Base-by-base conservation (phyloP, 2,329 filamentous ascomycete species). In the Talaromyces sp. region DNA sequence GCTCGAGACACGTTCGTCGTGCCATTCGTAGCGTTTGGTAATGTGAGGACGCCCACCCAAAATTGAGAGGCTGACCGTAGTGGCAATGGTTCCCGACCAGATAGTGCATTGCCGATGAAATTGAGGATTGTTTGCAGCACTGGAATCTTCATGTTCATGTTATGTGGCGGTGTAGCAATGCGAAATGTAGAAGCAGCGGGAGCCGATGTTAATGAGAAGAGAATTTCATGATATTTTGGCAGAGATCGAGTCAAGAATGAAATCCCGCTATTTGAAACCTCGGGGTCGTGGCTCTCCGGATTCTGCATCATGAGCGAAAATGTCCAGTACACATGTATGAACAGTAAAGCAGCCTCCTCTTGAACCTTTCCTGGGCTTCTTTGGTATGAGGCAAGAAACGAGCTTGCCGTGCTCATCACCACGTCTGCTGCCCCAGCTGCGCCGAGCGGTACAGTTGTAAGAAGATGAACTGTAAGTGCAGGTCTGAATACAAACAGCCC, bases 11-110 rank as follows among this genome's bases (percentile, higher is more conserved):
- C 67, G 50, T 60, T 63, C 33, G 62, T 63, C 7, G 18, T 28
- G 9, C 23, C 12, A 42, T 44, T 65, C 18, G 64, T 67, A 31
- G 46, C 64, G 54, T 60, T 67, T 18, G 72, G 70, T 62, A 80
- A 68, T 60, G 73, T 72, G 63, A 79, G 58, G 48, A 79, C 66
- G 18, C 71, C 69, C n/a, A 76, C 69, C 74, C 79, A 80, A 66
- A 80, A 81, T 37, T 73, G 69, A 37, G 78, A 75, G 4, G 77
- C 75, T 31, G 78, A 77, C 18, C 78, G 78, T n/a, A 80, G 76
- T n/a, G 79, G 77, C 14, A 81, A 71, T 9, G 78, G 77, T 40
- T 81, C 79, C 0, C 75, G 71, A 9, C 77, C 72, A 48, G 74
- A 74, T 40, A 80, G 68, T 16, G 76, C 71, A 21, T 74, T 65